Base-by-base conservation (phyloP, 225 moss, liverwort and hornwort genomes). In the Climacium dendroides region DNA sequence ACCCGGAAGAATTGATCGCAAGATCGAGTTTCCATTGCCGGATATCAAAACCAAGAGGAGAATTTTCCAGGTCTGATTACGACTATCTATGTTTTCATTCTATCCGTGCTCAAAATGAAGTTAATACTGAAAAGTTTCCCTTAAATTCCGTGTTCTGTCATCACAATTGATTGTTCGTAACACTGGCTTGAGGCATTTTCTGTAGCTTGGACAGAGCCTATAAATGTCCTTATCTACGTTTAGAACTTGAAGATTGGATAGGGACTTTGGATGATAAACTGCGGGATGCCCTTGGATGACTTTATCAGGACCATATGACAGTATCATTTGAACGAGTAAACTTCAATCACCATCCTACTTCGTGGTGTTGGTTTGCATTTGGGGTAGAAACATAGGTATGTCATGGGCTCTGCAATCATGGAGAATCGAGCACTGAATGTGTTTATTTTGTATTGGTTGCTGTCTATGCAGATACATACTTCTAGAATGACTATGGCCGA, bases 21-120 rank as follows among this genome's bases (percentile, higher is more conserved):
- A 99, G 94, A 99, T 99, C 75, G 99, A 99, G 89, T 97, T 99
- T 74, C 99, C 99, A 80, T 92, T 97, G 89, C 99, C 99, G 59
- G 97, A 97, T 85, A 93, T 79, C 84, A 96, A 99, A 85, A 97
- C 99, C 39, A 96, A 88, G 90, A 93, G 97, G 54, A 92, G 97
- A 48, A 99, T 99, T 90, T 97, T 99, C 89, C 99, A 99, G 95
- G 98, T 98, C 55, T 82, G 70, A 30, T 86, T 57, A 41, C 74
- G 69, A 26, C 65, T 66, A 74, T 57, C 53, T 86, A 19, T 50
- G 23, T 48, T 80, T 35, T 39, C 74, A 5, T 85, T 81, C 30
- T 61, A 47, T 70, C 47, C 37, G 30, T 77, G 87, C 76, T 55
- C 61, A 47, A 47, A 53, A 62, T 32, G 32, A 19, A 67, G 60